Evolutionary conservation across 768 basidiomycete genomes (phyloP), one percentile per base, ranked within the genome.

Genomic region (Boletus huronensis): DNA sequence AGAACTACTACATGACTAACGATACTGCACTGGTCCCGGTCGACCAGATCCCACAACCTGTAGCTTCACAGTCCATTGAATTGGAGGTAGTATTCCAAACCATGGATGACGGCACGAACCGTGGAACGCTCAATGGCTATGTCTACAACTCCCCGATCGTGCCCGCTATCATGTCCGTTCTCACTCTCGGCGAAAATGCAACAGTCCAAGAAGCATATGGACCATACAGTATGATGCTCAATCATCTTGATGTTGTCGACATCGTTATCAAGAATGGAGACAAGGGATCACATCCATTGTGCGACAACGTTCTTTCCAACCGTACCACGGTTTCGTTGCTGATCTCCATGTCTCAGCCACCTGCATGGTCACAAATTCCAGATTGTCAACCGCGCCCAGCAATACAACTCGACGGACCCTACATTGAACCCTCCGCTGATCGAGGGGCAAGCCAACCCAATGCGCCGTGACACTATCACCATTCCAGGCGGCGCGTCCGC

Each of bases 351-450:
- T 39, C 40, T 57, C 48, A 93, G 93, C 82, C 93, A 97, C 69
- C 70, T 95, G 51, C 93, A 96, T 70, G 94, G 94, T 0, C 91
- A 96, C 75, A 85, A 87, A 63, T 81, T 85, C 74, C 87, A 89
- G 75, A 80, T 98, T 57, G 84, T 96, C 21, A 78, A 82, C 52
- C 85, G 88, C 50, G 79, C 83, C 2, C 60, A 76, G 50, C 81
- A 95, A 66, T 92, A 84, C 61, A 82, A 82, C 0, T 87, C 87
- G 1, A 72, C 79, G 62, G 90, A 98, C 70, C 81, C 89, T 0
- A 63, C 73, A 1, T 75, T 94, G 44, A 96, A 96, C 72, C 93
- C 92, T 14, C 85, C 89, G 0, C 72, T 92, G 52, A 74, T 79
- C 23, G 89, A 93, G 71, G 85, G 82, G 14, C 88, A 92, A 62